These are phyloP conservation scores for Endothia cerciana DNA, from an alignment of 2,329 filamentous ascomycete species.

Conservation along the genomic window DNA sequence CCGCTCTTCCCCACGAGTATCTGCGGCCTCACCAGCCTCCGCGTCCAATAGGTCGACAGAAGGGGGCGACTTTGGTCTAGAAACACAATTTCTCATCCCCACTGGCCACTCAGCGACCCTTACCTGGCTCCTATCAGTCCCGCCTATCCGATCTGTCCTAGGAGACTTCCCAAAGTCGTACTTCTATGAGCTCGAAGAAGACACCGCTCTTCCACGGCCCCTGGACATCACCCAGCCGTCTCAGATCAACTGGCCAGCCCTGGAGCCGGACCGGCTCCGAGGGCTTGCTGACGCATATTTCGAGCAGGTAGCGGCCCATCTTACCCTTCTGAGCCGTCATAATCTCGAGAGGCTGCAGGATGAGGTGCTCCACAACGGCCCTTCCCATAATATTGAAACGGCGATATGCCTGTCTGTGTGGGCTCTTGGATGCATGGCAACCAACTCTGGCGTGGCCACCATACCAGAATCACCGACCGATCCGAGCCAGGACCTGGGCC, in stretches of 20 bases:
- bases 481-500: slow-evolving; percentile 35
- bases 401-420: slow-evolving; percentile 44
- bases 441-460: slow-evolving; percentile 8
- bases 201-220: slow-evolving; percentile 37
- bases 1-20: slow-evolving; percentile 22
- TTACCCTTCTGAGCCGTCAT: slow-evolving; percentile 40
- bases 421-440: slow-evolving; percentile 39
- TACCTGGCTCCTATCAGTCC: slow-evolving; percentile 40
- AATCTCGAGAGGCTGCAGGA: slow-evolving; percentile 38
- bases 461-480: slow-evolving; percentile 7
- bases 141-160: slow-evolving; percentile 39
- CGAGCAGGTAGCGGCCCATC: slow-evolving; percentile 40
- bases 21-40: slow-evolving; percentile 27
- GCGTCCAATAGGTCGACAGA: slow-evolving; percentile 24
- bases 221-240: slow-evolving; percentile 36
- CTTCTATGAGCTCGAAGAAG: slow-evolving; percentile 42
- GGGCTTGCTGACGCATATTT: slow-evolving; percentile 40
- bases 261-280: slow-evolving; percentile 35
- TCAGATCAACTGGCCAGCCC: slow-evolving; percentile 35
- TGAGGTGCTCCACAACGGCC: slow-evolving; percentile 34
- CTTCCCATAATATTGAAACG: slow-evolving; percentile 36
- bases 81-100: slow-evolving; percentile 43
- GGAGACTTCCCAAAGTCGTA: slow-evolving; percentile 40
- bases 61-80: slow-evolving; percentile 33
- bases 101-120: slow-evolving; percentile 40